phyloP scores from a whole-genome alignment of 257 asterid species.

The Nicotiana noctiflora region DNA sequence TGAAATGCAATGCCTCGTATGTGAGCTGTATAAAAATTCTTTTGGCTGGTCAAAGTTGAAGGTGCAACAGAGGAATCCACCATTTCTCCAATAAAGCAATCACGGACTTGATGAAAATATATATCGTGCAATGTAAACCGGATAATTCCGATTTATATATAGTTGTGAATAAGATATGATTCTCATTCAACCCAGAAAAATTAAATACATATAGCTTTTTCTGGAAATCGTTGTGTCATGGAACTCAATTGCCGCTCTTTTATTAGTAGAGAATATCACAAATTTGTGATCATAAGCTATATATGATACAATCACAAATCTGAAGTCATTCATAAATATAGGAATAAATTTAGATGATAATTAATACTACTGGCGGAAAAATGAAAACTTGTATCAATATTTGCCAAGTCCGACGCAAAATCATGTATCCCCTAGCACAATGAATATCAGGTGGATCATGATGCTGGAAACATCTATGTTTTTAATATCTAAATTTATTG shows the following conservation, averaged over 20 bases:
- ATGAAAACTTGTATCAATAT: too few relatives aligned
- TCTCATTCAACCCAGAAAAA: neutral
- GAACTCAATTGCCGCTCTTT: neutral
- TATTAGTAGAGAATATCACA: neutral
- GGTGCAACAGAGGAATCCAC: neutral
- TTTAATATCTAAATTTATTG: neutral
- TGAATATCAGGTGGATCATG: too few relatives aligned
- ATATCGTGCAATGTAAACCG: neutral
- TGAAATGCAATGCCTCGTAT: neutral
- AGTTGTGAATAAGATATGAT: conserved; percentile 1
- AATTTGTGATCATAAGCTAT: neutral
- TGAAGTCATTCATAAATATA: neutral
- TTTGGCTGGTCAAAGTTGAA: neutral
- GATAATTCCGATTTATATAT: neutral
- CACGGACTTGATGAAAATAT: neutral
- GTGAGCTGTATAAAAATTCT: neutral
- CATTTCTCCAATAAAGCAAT: neutral
- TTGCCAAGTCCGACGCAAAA: too few relatives aligned
- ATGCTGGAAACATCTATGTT: too few relatives aligned
- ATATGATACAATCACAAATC: neutral
- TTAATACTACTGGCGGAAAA: too few relatives aligned
- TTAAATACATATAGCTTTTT: neutral
- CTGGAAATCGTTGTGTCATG: neutral
- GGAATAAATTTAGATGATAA: too few relatives aligned
- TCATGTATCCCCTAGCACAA: too few relatives aligned